A percentile compares a stretch with the other conserved stretches of the same genome.
Conservation (phyloP, 1,284 basidiomycete species). For the Microbotryomycetes sp. region DNA sequence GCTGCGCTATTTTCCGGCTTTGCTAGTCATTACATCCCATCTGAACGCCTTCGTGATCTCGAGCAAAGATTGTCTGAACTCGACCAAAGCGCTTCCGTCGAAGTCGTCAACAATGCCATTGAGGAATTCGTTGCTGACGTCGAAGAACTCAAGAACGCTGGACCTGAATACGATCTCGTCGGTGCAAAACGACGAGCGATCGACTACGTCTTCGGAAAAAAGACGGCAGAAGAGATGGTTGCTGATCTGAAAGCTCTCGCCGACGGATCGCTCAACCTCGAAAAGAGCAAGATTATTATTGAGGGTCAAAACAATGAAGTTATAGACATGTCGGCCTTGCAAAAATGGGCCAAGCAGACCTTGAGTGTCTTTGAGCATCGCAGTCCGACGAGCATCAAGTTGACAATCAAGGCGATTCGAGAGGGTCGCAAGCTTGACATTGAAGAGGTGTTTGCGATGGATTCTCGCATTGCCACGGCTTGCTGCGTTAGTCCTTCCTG, state of each 20-base stretch:
- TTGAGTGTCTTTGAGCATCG: conserved; percentile 58
- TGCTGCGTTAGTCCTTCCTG: conserved; percentile 56
- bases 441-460: conserved; percentile 67
- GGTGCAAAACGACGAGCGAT: conserved; percentile 65
- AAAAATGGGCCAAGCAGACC: conserved; percentile 68
- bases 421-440: conserved; percentile 59
- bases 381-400: conserved; percentile 84
- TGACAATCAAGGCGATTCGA: conserved; percentile 70
- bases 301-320: conserved; percentile 46
- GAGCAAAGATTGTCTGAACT: conserved; percentile 44
- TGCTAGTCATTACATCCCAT: conserved; percentile 82
- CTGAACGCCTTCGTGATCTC: conserved; percentile 63
- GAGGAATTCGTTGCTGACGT: conserved; percentile 53
- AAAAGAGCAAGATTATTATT: conserved; percentile 14
- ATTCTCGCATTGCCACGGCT: conserved; percentile 68
- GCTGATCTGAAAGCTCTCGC: conserved; percentile 52
- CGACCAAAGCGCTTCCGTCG: conserved; percentile 49
- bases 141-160: conserved; percentile 59
- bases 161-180: conserved; percentile 45
- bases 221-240: conserved; percentile 65
- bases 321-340: conserved; percentile 42
- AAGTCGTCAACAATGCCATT: conserved; percentile 48
- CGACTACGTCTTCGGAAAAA: conserved; percentile 65
- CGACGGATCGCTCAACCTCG: conserved; percentile 29
- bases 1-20: conserved; percentile 76